A percentile compares a stretch with the other conserved stretches of the same genome.
phyloP scores from a whole-genome alignment of 176 grass and related monocot genomes.

The Puccinellia tenuiflora region DNA sequence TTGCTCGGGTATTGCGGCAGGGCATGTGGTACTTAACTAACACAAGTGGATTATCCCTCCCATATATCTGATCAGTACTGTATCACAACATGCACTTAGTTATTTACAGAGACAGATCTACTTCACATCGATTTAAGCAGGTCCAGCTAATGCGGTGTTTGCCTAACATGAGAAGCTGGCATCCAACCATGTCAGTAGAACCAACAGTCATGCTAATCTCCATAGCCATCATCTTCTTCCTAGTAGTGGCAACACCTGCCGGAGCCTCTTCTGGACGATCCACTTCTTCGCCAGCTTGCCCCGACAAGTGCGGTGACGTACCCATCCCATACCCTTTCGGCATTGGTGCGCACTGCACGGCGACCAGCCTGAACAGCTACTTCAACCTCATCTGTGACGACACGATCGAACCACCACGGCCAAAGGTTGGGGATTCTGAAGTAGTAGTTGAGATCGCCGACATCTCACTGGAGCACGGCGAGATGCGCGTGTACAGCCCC shows the following conservation, averaged over 20 bases:
- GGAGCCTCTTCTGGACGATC: neutral
- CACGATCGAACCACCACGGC: neutral
- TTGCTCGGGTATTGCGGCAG: neutral
- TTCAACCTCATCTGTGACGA: neutral
- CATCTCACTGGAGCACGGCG: neutral
- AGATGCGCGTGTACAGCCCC: neutral
- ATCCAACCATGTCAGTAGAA: neutral
- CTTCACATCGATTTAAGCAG: neutral
- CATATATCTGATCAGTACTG: neutral
- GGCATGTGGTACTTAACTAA: neutral
- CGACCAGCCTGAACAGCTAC: neutral
- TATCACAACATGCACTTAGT: neutral
- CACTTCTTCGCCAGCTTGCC: neutral
- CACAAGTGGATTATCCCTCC: neutral
- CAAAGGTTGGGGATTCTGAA: neutral
- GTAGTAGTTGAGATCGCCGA: neutral
- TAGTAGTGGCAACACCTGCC: neutral
- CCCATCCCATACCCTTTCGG: neutral
- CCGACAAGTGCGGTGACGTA: neutral
- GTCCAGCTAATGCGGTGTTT: neutral
- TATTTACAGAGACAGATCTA: neutral
- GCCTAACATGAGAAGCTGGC: neutral
- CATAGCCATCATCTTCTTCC: neutral
- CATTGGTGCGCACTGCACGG: neutral
- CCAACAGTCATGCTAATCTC: neutral